Conservation (phyloP, 805 yeast species). For the Nakazawaea wickerhamii region DNA sequence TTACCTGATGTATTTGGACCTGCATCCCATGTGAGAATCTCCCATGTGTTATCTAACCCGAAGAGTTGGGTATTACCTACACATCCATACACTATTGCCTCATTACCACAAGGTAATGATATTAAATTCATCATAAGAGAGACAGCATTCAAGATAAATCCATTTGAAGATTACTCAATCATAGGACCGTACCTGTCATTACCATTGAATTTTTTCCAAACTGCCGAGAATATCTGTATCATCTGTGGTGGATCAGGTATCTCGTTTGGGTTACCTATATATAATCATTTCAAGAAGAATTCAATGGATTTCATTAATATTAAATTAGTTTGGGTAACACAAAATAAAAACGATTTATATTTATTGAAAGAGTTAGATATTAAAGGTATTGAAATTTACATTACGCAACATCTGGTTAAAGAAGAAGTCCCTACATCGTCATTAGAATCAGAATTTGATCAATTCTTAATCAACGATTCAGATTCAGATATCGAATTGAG, state of each 20-base stretch:
- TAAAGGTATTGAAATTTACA: conserved; percentile 31
- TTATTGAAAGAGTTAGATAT: conserved; percentile 35
- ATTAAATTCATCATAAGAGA: conserved; percentile 42
- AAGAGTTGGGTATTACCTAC: conserved; percentile 48
- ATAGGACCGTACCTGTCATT: conserved; percentile 41
- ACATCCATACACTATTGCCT: conserved; percentile 64
- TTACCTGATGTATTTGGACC: conserved; percentile 32
- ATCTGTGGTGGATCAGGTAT: conserved; percentile 75
- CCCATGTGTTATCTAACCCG: conserved; percentile 30
- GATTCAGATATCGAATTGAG: conserved; percentile 12
- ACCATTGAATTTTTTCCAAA: conserved; percentile 36
- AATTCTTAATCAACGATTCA: conserved; percentile 10
- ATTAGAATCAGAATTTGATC: conserved; percentile 6
- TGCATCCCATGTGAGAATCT: conserved; percentile 55
- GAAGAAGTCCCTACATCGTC: neutral
- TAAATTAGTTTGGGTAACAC: conserved; percentile 50
- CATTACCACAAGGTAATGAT: conserved; percentile 32
- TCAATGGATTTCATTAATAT: conserved; percentile 24
- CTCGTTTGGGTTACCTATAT: conserved; percentile 54
- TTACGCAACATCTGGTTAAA: conserved; percentile 30
- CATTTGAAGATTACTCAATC: conserved; percentile 31
- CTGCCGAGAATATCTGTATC: conserved; percentile 45
- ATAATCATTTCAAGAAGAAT: conserved; percentile 31
- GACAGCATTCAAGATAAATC: conserved; percentile 27
- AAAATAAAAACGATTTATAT: conserved; percentile 40